Percentiles rank a stretch among this genome's conserved stretches.
Conservation (phyloP, 73 alveolate species). For the Uronychia binucleata region DNA sequence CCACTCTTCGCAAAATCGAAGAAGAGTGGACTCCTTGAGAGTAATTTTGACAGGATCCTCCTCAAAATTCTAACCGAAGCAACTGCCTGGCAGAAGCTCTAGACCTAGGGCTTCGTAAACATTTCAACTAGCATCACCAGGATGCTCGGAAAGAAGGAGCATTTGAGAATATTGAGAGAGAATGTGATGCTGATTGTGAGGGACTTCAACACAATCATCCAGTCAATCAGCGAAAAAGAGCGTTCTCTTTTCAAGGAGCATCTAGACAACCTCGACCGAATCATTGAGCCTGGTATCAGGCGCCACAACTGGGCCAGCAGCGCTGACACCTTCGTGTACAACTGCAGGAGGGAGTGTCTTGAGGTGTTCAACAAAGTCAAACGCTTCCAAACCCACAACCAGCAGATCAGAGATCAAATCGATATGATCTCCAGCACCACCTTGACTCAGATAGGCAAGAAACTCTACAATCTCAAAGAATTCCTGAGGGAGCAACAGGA, state of each 20-base stretch:
- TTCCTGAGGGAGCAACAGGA: slow-evolving; percentile 81
- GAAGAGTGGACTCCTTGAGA: slow-evolving; percentile 68
- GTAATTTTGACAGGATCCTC: slow-evolving; percentile 80
- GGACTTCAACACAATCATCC: slow-evolving; percentile 86
- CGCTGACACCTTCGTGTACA: slow-evolving; percentile 75
- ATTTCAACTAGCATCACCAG: slow-evolving; percentile 38
- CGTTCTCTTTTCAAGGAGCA: slow-evolving; percentile 80
- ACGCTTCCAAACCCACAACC: slow-evolving; percentile 74
- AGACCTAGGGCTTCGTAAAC: slow-evolving; percentile 79
- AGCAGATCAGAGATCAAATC: slow-evolving; percentile 67
- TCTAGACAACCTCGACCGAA: slow-evolving; percentile 65
- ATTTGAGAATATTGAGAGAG: slow-evolving; percentile 84
- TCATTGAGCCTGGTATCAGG: slow-evolving; percentile 79
- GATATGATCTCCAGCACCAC: slow-evolving; percentile 73
- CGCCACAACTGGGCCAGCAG: slow-evolving; percentile 80
- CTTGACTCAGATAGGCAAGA: slow-evolving; percentile 71
- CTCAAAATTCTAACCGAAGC: slow-evolving; percentile 79
- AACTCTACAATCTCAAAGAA: slow-evolving; percentile 64
- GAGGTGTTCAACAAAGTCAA: slow-evolving; percentile 84
- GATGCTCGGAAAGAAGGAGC: slow-evolving; percentile 67
- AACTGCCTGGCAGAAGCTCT: slow-evolving; percentile 82
- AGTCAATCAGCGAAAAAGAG: slow-evolving; percentile 76
- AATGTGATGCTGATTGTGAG: slow-evolving; percentile 90
- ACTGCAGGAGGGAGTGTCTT: slow-evolving; percentile 81
- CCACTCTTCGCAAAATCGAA: slow-evolving; percentile 53